A percentile compares a stretch with the other conserved stretches of the same genome.
Conservation (phyloP, 1,284 basidiomycete species). For the Pseudozyma sp. region DNA sequence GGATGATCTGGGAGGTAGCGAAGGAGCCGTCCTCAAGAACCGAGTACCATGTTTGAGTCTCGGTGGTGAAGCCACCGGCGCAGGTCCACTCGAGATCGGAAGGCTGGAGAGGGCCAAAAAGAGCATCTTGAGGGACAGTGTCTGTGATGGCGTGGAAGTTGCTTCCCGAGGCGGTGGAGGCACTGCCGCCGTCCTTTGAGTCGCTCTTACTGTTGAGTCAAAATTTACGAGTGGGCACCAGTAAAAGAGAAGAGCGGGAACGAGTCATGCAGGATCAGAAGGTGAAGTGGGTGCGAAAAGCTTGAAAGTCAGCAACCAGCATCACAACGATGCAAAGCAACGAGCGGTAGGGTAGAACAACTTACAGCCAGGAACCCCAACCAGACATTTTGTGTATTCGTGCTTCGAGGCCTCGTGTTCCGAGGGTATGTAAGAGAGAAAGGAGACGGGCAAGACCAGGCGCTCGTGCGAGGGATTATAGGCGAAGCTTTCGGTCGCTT, state of each 20-base stretch:
- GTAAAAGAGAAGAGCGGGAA: too few species aligned
- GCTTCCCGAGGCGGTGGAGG: constrained; percentile 39
- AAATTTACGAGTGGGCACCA: background rate
- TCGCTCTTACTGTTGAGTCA: constrained; percentile 29
- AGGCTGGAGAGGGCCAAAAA: constrained; percentile 77
- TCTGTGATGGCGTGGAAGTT: constrained; percentile 67
- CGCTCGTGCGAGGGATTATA: too few species aligned
- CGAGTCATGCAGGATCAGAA: background rate
- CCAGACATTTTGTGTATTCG: constrained; percentile 56
- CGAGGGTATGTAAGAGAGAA: too few species aligned
- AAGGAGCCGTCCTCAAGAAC: constrained; percentile 84
- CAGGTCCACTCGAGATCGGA: constrained; percentile 86
- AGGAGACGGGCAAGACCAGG: too few species aligned
- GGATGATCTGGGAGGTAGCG: constrained; percentile 91
- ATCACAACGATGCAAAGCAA: background rate
- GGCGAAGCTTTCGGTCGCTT: too few species aligned
- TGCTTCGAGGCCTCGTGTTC: background rate
- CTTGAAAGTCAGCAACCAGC: background rate
- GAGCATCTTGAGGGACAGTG: constrained; percentile 67
- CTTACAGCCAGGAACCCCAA: constrained; percentile 67
- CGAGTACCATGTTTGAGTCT: constrained; percentile 92
- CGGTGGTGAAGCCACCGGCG: constrained; percentile 84
- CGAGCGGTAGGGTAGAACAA: constrained; percentile 1
- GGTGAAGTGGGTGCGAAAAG: background rate
- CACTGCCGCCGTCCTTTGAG: constrained; percentile 16